Evolutionary conservation across 176 grass and related monocot species (phyloP).

Genomic region (Triticum monococcum): DNA sequence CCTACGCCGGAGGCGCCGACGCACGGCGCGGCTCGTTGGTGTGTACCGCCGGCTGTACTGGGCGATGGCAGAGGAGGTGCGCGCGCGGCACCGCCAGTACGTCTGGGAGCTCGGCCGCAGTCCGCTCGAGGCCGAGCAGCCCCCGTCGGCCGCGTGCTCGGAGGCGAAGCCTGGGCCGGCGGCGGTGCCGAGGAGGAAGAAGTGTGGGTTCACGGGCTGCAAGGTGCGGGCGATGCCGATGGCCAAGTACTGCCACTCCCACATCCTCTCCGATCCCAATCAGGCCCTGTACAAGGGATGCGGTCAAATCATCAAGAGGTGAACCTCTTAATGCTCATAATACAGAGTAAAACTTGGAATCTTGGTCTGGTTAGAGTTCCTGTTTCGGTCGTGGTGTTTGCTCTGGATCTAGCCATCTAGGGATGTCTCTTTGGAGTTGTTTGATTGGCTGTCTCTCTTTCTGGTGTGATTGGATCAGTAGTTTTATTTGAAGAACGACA

Average conservation of each 20-base stretch:
- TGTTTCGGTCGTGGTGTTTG: not conserved
- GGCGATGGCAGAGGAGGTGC: conserved; percentile 74
- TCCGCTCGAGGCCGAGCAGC: conserved; percentile 51
- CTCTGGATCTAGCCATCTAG: conserved; percentile 33
- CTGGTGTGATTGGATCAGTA: not conserved
- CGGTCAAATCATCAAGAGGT: conserved; percentile 62
- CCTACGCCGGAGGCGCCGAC: conserved; percentile 56
- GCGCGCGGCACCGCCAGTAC: conserved; percentile 69
- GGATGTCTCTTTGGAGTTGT: not conserved
- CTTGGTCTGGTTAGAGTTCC: conserved; percentile 18
- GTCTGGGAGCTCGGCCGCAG: conserved; percentile 70
- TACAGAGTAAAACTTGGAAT: not conserved
- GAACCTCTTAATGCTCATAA: not conserved
- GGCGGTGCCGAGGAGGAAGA: conserved; percentile 46
- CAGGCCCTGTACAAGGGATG: conserved; percentile 92
- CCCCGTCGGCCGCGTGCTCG: not conserved
- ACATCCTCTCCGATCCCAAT: conserved; percentile 69
- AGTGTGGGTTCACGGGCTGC: conserved; percentile 79
- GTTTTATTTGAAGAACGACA: not conserved
- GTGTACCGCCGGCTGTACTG: conserved; percentile 70
- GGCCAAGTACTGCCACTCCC: conserved; percentile 70
- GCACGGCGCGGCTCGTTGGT: conserved; percentile 36
- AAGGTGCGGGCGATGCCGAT: conserved; percentile 89
- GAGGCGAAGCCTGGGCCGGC: conserved; percentile 22
- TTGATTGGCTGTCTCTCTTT: conserved; percentile 3